Base-by-base conservation (phyloP, 1,139 yeast species). In the Kluyveromyces sp. region DNA sequence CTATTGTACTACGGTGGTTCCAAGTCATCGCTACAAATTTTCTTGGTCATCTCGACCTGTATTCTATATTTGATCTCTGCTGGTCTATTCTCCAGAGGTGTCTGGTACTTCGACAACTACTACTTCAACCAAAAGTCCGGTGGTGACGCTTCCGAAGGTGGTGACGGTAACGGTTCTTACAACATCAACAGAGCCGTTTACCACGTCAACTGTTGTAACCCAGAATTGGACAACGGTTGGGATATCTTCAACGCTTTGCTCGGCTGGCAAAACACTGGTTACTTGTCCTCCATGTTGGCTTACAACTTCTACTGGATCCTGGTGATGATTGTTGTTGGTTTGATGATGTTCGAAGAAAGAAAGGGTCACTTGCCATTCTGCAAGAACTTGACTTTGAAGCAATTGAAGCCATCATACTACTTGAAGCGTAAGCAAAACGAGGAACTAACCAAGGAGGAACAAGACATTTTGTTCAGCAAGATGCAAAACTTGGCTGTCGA, bases 141-240 rank as follows among this genome's bases (percentile, higher is more conserved):
- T 64, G 89, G 88, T 69, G 96, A 88, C 69, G 94, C 95, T 36
- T 73, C 92, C 37, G 97, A 89, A 69, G 71, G 74, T 56, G 96
- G 97, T 56, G 78, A 86, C 45, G 97, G 97, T 56, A 90, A 95
- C 42, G 97, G 97, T 61, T 81, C 96, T 38, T 89, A 89, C 66
- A 83, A 89, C 65, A 78, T 88, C 56, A 60, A 72, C 48, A 74
- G 77, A 59, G 69, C 87, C 6, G 96, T 89, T 21, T 89, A 95
- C 88, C 97, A 89, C 66, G 90, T 89, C 52, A 88, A 89, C 73
- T 89, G 96, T 70, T 89, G 96, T 71, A 88, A 87, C 69, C 95
- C 95, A 34, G 86, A 82, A 67, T 73, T 74, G 42, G 95, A 88
- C 64, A 82, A 86, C 51, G 94, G 94, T 70, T 89, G 96, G 96